Evolutionary conservation across 768 basidiomycete species (phyloP).

Genomic region (Russula emetica): DNA sequence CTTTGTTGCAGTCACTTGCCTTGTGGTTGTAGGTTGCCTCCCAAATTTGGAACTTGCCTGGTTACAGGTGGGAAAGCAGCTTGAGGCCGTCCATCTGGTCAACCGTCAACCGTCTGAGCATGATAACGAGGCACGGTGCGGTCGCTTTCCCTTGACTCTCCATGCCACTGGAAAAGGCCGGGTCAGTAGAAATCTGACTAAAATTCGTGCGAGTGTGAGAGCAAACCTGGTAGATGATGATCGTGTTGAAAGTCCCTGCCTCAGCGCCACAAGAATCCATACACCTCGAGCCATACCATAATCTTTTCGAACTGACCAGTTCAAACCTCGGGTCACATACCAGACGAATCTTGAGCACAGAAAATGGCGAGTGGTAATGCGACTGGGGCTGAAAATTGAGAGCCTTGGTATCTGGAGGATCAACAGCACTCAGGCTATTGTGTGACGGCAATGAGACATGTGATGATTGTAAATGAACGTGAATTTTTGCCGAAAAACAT

Average conservation of each 20-base stretch:
- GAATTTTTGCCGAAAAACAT: background rate
- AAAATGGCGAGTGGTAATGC: background rate
- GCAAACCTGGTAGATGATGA: background rate
- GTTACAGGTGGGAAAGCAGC: background rate
- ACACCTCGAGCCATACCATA: background rate
- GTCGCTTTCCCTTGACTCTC: background rate
- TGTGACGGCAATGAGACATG: no score
- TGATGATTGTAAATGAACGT: background rate
- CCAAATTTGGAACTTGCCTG: background rate
- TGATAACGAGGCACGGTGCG: background rate
- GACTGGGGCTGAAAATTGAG: background rate
- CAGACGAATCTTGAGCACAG: background rate
- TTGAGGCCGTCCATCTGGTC: background rate
- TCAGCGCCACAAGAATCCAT: no score
- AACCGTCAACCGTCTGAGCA: no score
- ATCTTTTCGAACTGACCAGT: background rate
- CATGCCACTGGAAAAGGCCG: no score
- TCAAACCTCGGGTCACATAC: background rate
- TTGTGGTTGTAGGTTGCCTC: background rate
- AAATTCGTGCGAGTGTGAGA: background rate
- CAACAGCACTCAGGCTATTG: background rate
- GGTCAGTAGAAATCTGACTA: background rate
- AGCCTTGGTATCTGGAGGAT: background rate
- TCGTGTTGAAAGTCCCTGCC: background rate
- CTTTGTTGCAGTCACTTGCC: background rate